Conservation (phyloP, 192 early-diverging fungal species). For the Phlyctochytrium arcticum region DNA sequence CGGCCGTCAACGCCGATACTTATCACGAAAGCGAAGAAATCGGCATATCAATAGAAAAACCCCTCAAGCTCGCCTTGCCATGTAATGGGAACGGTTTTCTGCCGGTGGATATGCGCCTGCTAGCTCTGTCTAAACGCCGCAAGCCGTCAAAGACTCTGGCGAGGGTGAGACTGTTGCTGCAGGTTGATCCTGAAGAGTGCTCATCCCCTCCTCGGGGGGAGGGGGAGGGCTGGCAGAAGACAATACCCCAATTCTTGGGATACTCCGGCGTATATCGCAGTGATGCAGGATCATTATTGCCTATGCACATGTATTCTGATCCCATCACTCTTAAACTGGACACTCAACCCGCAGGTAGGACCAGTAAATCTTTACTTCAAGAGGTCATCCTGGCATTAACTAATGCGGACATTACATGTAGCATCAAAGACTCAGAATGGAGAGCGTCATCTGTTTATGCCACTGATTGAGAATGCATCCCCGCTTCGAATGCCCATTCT, state of each 20-base stretch:
- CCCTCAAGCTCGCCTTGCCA: background rate
- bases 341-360: background rate
- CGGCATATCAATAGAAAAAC: background rate
- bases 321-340: background rate
- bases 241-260: background rate
- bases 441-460: conserved; percentile 9
- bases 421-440: background rate
- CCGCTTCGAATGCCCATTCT: conserved; percentile 4
- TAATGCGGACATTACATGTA: background rate
- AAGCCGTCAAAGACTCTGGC: background rate
- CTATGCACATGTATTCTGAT: background rate
- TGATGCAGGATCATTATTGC: background rate
- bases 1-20: background rate
- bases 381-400: background rate
- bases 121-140: background rate
- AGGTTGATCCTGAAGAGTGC: conserved; percentile 3
- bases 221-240: background rate
- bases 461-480: background rate
- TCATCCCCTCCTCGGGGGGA: background rate
- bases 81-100: background rate
- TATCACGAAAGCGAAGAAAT: background rate
- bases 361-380: background rate
- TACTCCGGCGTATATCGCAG: background rate
- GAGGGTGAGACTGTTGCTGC: background rate
- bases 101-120: background rate